Base-by-base conservation (phyloP, 345 rosid species). In the Eucalyptus erythrocorys region DNA sequence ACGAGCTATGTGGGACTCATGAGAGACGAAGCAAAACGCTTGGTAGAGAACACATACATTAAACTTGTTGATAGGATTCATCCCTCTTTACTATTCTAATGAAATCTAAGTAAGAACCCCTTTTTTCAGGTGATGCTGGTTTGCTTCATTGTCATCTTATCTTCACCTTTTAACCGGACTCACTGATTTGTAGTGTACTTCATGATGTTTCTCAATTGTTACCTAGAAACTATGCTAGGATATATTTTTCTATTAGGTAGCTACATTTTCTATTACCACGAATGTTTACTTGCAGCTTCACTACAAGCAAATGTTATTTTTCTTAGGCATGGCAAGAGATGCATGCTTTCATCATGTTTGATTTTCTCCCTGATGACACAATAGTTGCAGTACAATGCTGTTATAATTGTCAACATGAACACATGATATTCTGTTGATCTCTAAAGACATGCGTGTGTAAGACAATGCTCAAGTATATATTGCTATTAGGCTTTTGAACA, bases 1-100 rank as follows among this genome's bases (percentile, higher is more conserved):
- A 90, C 96, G 86, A 95, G 97, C 94, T 95, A 92, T 85, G 98
- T 95, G 11, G 98, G 50, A 15, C 50, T 15, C 50, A 90, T 97
- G 94, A 17, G 17, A 50, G 55, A 50, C 1, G 45, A 8, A 50
- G 45, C 45, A 43, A 43, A 43, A 43, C 1, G 45, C 45, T 43
- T 43, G 45, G 45, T 43, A 43, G 45, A 43, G 45, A 43, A 43
- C 45, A 48, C 49, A 48, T 2, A 7, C 45, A 43, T 43, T 92
- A 96, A 95, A 91, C 94, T 97, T 71, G 92, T 97, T 30, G 99
- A 96, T 95, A 90, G 90, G 93, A 40, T 88, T n/a, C 34, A 10
- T 53, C 30, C 27, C 59, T 13, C 30, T 30, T 51, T 30, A 34
- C 30, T 34, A 26, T 50, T 85, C n/a, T 37, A 15, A 48, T 48